Percentiles rank a stretch among this genome's conserved stretches.
Evolutionary conservation across 192 early-diverging fungal genomes (phyloP).

Genomic region (Backusella australiensis): DNA sequence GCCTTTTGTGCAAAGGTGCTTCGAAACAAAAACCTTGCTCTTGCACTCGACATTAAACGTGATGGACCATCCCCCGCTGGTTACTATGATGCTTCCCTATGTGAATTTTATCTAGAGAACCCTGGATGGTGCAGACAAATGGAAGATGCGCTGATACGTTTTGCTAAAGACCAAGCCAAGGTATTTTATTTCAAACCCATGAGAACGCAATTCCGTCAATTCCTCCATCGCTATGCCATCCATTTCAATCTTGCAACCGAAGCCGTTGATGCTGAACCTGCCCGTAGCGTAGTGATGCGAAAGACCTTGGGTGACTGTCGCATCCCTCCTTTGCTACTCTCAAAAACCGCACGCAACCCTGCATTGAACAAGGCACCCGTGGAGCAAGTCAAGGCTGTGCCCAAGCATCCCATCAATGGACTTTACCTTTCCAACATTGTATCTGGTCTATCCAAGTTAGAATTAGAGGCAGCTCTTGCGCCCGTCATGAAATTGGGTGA

Average conservation of each 20-base stretch:
- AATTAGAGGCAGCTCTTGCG: constrained; percentile 40
- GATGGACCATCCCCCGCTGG: constrained; percentile 24
- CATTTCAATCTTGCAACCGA: constrained; percentile 70
- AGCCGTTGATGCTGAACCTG: constrained; percentile 75
- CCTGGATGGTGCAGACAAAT: constrained; percentile 64
- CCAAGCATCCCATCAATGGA: constrained; percentile 54
- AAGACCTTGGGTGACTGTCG: constrained; percentile 39
- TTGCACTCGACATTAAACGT: constrained; percentile 64
- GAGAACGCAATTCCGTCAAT: constrained; percentile 60
- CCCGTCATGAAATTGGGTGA: neutral
- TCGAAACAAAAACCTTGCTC: constrained; percentile 77
- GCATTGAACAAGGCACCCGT: neutral
- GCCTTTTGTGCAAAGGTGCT: constrained; percentile 78
- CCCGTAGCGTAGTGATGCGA: constrained; percentile 64
- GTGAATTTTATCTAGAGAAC: constrained; percentile 65
- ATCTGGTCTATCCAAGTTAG: constrained; percentile 44
- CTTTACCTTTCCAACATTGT: constrained; percentile 48
- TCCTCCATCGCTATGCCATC: constrained; percentile 68
- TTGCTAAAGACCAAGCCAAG: constrained; percentile 45
- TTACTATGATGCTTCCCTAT: constrained; percentile 57
- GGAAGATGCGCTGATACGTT: constrained; percentile 62
- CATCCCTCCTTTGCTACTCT: constrained; percentile 37
- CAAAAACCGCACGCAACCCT: constrained; percentile 33
- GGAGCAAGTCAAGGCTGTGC: neutral
- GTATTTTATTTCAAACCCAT: constrained; percentile 64